phyloP scores from a whole-genome alignment of 139 green algal species.

The Chlorella sorokiniana region DNA sequence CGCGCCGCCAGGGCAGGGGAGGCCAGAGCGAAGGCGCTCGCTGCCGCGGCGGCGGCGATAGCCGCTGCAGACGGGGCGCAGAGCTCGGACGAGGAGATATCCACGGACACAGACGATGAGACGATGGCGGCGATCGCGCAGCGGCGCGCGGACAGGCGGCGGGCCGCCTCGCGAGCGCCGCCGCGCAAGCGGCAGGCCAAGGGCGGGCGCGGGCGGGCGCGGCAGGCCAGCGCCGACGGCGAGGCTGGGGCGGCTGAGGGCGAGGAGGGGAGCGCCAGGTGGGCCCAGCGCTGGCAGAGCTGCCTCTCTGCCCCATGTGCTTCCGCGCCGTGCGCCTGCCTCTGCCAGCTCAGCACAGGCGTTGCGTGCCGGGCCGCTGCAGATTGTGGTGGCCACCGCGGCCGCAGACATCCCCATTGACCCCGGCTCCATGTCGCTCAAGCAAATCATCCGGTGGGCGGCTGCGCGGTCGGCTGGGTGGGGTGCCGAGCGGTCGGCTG shows the following conservation, averaged over 20 bases:
- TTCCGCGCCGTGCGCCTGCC: neutral
- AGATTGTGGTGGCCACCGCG: neutral
- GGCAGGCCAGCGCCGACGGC: neutral
- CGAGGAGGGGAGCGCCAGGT: too few relatives aligned
- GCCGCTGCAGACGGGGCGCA: neutral
- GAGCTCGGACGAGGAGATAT: neutral
- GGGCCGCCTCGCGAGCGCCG: neutral
- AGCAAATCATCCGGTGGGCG: slow-evolving; percentile 32
- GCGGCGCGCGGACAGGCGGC: neutral
- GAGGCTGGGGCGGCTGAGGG: too few relatives aligned
- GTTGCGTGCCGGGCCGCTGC: neutral
- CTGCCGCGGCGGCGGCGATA: neutral
- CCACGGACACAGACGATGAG: slow-evolving; percentile 10
- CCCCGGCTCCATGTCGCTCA: slow-evolving; percentile 11
- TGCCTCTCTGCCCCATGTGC: neutral
- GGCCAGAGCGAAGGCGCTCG: neutral
- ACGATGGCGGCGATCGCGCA: neutral
- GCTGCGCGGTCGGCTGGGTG: neutral
- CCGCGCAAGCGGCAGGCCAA: neutral
- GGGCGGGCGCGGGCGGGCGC: neutral
- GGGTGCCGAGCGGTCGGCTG: neutral
- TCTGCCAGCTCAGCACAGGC: neutral
- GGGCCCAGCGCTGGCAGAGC: too few relatives aligned
- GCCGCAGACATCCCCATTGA: slow-evolving; percentile 10
- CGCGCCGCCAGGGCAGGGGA: neutral